A percentile compares a stretch with the other conserved stretches of the same genome.
These are phyloP conservation scores for Nakaseomyces bracarensis DNA, from an alignment of 1,139 yeast species.

Conservation along the genomic window DNA sequence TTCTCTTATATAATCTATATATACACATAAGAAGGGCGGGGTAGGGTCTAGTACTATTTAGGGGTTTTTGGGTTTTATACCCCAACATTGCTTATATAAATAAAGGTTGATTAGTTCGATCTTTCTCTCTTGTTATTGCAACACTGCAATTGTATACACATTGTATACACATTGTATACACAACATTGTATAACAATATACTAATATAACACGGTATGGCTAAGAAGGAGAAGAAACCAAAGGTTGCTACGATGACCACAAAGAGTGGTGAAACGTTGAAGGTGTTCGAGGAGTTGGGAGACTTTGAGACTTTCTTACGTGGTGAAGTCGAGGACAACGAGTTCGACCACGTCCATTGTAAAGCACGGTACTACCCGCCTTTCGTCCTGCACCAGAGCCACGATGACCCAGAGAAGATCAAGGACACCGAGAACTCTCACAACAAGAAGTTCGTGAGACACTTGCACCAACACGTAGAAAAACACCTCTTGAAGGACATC, in stretches of 20 bases:
- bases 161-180: too few species aligned
- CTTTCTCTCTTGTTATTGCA: too few species aligned
- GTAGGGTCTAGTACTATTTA: too few species aligned
- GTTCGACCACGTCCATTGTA: constrained; percentile 60
- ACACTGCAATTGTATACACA: too few species aligned
- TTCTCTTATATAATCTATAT: too few species aligned
- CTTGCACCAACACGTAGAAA: constrained; percentile 64
- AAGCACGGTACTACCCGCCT: constrained; percentile 61
- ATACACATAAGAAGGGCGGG: too few species aligned
- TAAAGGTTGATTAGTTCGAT: too few species aligned
- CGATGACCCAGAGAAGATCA: constrained; percentile 61
- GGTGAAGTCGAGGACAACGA: constrained; percentile 78
- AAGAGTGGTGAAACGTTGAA: constrained; percentile 28
- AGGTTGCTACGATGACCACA: constrained; percentile 23
- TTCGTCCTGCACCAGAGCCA: constrained; percentile 60
- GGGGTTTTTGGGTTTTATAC: too few species aligned
- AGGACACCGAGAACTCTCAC: constrained; percentile 63
- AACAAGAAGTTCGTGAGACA: constrained; percentile 66
- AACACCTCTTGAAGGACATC: constrained; percentile 62
- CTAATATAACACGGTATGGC: too few species aligned
- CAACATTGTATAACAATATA: too few species aligned
- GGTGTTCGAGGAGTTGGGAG: constrained; percentile 52
- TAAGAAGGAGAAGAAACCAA: constrained; percentile 28
- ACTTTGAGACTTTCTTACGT: constrained; percentile 55
- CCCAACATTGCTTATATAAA: too few species aligned